Percentiles rank a stretch among this genome's conserved stretches.
phyloP scores from a whole-genome alignment of 2,329 filamentous ascomycete species.

The Hypoxylon sp. region DNA sequence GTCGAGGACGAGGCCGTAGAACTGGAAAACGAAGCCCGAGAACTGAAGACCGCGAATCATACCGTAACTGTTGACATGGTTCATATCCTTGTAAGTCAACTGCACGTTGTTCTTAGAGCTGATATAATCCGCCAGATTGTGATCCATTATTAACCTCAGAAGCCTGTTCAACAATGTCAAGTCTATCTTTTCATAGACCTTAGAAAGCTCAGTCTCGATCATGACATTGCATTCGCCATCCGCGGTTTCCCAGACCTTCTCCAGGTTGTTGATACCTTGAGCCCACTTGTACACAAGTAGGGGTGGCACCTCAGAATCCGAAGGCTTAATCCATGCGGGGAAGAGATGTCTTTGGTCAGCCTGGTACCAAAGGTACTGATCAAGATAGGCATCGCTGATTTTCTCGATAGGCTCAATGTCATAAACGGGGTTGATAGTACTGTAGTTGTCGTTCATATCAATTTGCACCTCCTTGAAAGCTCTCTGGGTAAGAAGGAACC shows the following conservation, averaged over 20 bases:
- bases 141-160: constrained; percentile 96
- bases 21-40: constrained; percentile 98
- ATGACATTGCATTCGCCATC: constrained; percentile 98
- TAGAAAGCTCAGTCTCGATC: constrained; percentile 98
- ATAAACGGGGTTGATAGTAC: constrained; percentile 97
- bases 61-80: constrained; percentile 97
- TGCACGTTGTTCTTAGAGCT: constrained; percentile 99
- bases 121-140: constrained; percentile 98
- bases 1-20: constrained; percentile 95
- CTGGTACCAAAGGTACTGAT: constrained; percentile 99
- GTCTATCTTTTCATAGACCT: constrained; percentile 99
- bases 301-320: constrained; percentile 95
- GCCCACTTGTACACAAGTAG: constrained; percentile 98
- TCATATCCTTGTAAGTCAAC: constrained; percentile 99
- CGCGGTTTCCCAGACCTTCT: constrained; percentile 91
- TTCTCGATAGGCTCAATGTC: constrained; percentile 99
- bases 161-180: constrained; percentile 93
- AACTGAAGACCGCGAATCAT: constrained; percentile 98
- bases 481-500: constrained; percentile 93
- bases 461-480: constrained; percentile 99
- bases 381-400: constrained; percentile 97
- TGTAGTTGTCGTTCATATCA: constrained; percentile 99
- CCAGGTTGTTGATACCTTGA: constrained; percentile 97
- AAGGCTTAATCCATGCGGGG: constrained; percentile 98
- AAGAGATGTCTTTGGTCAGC: constrained; percentile 97